phyloP scores from a whole-genome alignment of 345 rosid genomes.

The Citrus inodora region DNA sequence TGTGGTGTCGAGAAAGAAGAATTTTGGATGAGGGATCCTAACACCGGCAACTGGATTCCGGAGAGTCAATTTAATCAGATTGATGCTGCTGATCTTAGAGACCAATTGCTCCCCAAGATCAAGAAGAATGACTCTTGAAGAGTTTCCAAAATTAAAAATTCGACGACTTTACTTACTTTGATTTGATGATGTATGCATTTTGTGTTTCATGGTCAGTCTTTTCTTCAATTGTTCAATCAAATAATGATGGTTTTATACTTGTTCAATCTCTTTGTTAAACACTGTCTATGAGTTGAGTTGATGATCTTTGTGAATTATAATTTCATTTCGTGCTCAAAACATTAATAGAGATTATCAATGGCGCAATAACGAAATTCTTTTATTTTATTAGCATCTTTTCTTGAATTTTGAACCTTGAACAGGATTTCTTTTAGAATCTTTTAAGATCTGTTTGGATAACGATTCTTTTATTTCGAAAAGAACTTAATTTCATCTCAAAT shows the following conservation, averaged over 20 bases:
- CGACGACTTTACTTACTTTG: background rate
- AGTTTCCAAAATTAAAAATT: background rate
- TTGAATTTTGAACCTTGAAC: no score
- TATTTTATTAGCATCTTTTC: no score
- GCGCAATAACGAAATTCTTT: no score
- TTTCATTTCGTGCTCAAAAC: background rate
- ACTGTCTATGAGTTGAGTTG: background rate
- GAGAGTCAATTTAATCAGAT: slow-evolving; percentile 36
- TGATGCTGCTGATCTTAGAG: slow-evolving; percentile 40
- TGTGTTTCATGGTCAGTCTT: background rate
- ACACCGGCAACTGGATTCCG: slow-evolving; percentile 50
- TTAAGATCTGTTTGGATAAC: background rate
- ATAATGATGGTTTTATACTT: background rate
- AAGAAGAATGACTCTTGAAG: background rate
- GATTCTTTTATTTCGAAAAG: background rate
- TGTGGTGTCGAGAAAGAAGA: slow-evolving; percentile 11
- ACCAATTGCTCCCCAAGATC: slow-evolving; percentile 25
- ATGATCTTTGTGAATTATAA: background rate
- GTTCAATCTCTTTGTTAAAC: background rate
- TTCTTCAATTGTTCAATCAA: no score
- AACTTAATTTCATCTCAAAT: no score
- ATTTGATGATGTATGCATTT: background rate
- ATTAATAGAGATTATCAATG: background rate
- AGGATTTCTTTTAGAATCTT: no score
- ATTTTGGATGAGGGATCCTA: slow-evolving; percentile 57